These are phyloP conservation scores for Apiospora koreana DNA, from an alignment of 2,329 filamentous ascomycete genomes.

Conservation along the genomic window DNA sequence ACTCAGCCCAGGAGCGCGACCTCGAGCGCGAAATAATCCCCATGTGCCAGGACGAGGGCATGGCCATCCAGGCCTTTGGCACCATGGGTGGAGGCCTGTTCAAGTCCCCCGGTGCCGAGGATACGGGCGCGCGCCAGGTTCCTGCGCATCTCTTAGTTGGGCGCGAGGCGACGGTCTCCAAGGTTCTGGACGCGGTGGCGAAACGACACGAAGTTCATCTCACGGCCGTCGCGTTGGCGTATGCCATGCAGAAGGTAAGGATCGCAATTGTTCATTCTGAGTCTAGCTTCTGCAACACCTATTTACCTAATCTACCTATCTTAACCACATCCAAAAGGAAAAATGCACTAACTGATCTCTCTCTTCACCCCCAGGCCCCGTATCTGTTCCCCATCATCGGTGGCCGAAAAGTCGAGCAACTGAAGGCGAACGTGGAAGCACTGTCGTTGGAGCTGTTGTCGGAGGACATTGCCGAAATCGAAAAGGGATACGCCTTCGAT, in stretches of 20 bases:
- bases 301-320: neutral
- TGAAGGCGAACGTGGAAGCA: constrained; percentile 54
- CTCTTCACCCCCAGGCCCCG: constrained; percentile 19
- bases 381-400: constrained; percentile 54
- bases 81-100: constrained; percentile 52
- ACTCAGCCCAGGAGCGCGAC: constrained; percentile 36
- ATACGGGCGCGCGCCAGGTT: constrained; percentile 39
- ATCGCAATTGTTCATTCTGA: neutral
- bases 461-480: constrained; percentile 53
- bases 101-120: constrained; percentile 36
- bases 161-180: constrained; percentile 52
- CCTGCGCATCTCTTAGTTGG: neutral
- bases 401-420: constrained; percentile 50
- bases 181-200: constrained; percentile 60
- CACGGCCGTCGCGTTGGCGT: constrained; percentile 56
- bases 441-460: constrained; percentile 47
- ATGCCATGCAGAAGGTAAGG: constrained; percentile 44
- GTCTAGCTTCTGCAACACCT: neutral
- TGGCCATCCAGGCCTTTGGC: constrained; percentile 61
- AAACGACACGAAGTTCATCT: constrained; percentile 54
- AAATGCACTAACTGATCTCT: neutral
- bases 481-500: constrained; percentile 51
- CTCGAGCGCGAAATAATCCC: constrained; percentile 45
- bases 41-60: constrained; percentile 41
- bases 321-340: neutral